phyloP scores from a whole-genome alignment of 108 stramenopile species.

The Mayamaea pseudoterrestris region DNA sequence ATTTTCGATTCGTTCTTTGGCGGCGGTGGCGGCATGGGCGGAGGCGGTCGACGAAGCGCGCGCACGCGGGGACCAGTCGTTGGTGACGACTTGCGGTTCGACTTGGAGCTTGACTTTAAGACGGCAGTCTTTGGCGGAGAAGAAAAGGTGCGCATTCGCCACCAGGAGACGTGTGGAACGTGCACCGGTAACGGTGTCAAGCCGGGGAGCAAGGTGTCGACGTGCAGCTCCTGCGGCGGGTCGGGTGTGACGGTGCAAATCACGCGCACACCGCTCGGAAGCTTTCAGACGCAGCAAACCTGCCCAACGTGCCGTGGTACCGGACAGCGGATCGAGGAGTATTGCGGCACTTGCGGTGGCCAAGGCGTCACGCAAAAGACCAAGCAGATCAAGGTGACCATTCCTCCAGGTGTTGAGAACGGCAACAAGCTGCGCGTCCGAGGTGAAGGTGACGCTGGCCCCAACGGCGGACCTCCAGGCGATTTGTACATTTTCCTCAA shows the following conservation, averaged over 20 bases:
- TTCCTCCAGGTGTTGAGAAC: conserved; percentile 92
- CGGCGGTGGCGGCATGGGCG: conserved; percentile 37
- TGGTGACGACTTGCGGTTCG: conserved; percentile 87
- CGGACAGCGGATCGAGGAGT: conserved; percentile 86
- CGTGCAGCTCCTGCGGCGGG: conserved; percentile 81
- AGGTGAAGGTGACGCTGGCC: conserved; percentile 93
- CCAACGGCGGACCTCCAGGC: conserved; percentile 87
- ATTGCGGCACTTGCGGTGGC: conserved; percentile 89
- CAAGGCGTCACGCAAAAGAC: conserved; percentile 86
- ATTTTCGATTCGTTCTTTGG: conserved; percentile 94
- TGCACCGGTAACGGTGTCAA: conserved; percentile 84
- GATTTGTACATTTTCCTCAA: conserved; percentile 94
- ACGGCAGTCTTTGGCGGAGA: conserved; percentile 93
- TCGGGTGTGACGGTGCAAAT: conserved; percentile 87
- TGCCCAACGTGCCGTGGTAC: conserved; percentile 91
- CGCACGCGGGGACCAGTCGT: conserved; percentile 56
- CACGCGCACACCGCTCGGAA: conserved; percentile 89
- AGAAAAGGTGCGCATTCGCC: conserved; percentile 90
- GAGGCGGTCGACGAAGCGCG: conserved; percentile 38
- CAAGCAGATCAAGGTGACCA: conserved; percentile 92
- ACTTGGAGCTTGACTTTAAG: conserved; percentile 91
- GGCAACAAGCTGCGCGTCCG: conserved; percentile 93
- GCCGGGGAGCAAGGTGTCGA: conserved; percentile 66
- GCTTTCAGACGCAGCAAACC: conserved; percentile 92
- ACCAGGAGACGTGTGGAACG: conserved; percentile 84